A percentile compares a stretch with the other conserved stretches of the same genome.
Conservation (phyloP, 2,329 filamentous ascomycete species). For the Rutstroemia sydowiana region DNA sequence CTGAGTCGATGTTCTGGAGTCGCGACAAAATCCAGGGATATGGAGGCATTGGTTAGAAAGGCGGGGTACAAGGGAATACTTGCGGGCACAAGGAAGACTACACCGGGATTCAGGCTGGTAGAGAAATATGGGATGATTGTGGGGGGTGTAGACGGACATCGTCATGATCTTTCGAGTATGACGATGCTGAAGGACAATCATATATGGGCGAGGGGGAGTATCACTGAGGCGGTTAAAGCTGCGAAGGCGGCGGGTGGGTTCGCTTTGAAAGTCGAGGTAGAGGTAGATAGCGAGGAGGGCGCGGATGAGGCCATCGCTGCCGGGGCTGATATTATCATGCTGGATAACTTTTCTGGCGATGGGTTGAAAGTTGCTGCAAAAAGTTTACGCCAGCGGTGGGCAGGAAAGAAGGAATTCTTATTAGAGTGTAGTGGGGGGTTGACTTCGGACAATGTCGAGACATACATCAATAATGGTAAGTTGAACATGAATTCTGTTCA, state of each 20-base stretch:
- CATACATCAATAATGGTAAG: conserved; percentile 69
- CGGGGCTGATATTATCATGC: conserved; percentile 92
- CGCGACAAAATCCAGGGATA: conserved; percentile 57
- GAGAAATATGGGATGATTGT: conserved; percentile 98
- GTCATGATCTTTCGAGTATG: conserved; percentile 89
- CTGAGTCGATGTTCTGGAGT: conserved; percentile 88
- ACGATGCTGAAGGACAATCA: conserved; percentile 99
- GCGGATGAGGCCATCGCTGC: conserved; percentile 86
- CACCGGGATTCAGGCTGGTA: conserved; percentile 86
- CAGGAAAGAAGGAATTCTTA: conserved; percentile 64
- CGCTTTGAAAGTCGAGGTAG: conserved; percentile 89
- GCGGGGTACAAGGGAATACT: conserved; percentile 75
- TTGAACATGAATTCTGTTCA: conserved; percentile 12
- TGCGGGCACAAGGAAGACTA: conserved; percentile 96
- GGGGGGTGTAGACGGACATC: conserved; percentile 84
- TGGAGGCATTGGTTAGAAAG: conserved; percentile 48
- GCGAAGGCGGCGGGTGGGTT: conserved; percentile 83
- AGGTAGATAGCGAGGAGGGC: conserved; percentile 81
- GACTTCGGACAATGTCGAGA: conserved; percentile 73
- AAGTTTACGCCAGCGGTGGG: conserved; percentile 74
- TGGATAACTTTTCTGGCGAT: conserved; percentile 86
- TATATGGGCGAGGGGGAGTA: conserved; percentile 83
- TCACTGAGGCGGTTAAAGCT: conserved; percentile 75
- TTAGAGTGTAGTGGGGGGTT: conserved; percentile 91
- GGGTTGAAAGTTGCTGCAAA: conserved; percentile 68